Conservation (phyloP, 331 rosid genomes). For the Saraca asoca region DNA sequence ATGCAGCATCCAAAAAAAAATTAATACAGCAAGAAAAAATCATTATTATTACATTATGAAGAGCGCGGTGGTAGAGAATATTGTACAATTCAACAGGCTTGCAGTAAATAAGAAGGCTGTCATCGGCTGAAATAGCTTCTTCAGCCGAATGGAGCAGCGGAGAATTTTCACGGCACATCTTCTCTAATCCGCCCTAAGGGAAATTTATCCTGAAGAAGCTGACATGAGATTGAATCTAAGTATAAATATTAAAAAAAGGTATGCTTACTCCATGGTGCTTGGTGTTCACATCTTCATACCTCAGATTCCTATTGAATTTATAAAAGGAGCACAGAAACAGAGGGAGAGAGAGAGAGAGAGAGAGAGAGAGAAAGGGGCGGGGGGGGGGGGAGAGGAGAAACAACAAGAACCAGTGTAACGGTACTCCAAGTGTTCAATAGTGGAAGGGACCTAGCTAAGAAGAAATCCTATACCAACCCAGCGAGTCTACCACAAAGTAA, state of each 20-base stretch:
- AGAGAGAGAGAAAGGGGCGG: constrained; percentile 1
- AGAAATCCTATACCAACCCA: too few relatives aligned
- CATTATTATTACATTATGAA: constrained; percentile 58
- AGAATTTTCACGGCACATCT: constrained; percentile 81
- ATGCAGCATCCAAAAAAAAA: neutral
- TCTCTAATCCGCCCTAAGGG: constrained; percentile 1
- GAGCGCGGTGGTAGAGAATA: constrained; percentile 80
- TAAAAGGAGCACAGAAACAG: too few relatives aligned
- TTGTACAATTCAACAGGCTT: constrained; percentile 97
- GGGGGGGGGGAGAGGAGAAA: constrained; percentile 2
- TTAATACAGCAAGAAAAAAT: constrained; percentile 21
- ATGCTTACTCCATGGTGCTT: too few relatives aligned
- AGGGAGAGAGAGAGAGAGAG: neutral
- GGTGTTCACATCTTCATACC: too few relatives aligned
- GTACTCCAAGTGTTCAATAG: too few relatives aligned
- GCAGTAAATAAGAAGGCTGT: constrained; percentile 85
- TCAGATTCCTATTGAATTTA: too few relatives aligned
- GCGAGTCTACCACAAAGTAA: too few relatives aligned
- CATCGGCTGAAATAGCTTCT: constrained; percentile 70
- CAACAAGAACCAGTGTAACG: too few relatives aligned
- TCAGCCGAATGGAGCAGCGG: constrained; percentile 63
- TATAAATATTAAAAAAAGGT: too few relatives aligned
- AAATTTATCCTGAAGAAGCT: constrained; percentile 32
- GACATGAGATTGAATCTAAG: neutral
- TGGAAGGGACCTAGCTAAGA: too few relatives aligned